Conservation (phyloP, 129 eudicot genomes). For the Tagetes patula region DNA sequence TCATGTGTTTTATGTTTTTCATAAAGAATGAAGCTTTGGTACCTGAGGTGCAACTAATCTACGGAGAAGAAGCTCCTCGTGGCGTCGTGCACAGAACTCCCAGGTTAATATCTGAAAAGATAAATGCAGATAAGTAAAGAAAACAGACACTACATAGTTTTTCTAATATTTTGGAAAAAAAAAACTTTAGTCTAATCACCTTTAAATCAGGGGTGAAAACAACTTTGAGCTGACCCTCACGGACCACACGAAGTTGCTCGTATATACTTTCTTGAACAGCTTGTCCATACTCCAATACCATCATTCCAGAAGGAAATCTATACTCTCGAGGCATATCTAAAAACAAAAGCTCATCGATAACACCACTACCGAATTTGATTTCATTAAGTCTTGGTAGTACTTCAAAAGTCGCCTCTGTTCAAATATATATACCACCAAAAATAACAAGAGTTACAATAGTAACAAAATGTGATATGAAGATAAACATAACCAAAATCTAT, state of each 20-base stretch:
- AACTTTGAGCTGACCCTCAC: slow-evolving; percentile 93
- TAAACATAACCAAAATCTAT: slow-evolving; percentile 2
- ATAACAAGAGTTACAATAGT: neutral
- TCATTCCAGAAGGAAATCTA: slow-evolving; percentile 72
- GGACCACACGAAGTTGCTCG: slow-evolving; percentile 96
- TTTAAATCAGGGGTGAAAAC: slow-evolving; percentile 80
- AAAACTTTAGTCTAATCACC: slow-evolving; percentile 33
- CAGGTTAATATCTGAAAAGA: slow-evolving; percentile 77
- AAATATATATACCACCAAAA: neutral
- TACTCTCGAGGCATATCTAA: slow-evolving; percentile 82
- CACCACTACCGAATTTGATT: slow-evolving; percentile 89
- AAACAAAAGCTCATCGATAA: slow-evolving; percentile 85
- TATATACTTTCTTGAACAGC: slow-evolving; percentile 95
- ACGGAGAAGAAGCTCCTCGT: slow-evolving; percentile 96
- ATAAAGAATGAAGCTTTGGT: neutral
- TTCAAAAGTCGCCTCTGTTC: slow-evolving; percentile 88
- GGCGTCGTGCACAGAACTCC: slow-evolving; percentile 96
- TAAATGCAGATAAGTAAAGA: neutral
- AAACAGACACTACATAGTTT: neutral
- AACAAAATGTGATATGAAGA: neutral
- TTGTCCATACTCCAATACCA: slow-evolving; percentile 87
- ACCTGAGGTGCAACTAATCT: slow-evolving; percentile 97
- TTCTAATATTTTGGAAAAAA: neutral
- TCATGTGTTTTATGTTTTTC: neutral
- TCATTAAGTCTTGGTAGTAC: slow-evolving; percentile 93